Base-by-base conservation (phyloP, 495 filamentous ascomycete species). In the Penicillium fimorum region DNA sequence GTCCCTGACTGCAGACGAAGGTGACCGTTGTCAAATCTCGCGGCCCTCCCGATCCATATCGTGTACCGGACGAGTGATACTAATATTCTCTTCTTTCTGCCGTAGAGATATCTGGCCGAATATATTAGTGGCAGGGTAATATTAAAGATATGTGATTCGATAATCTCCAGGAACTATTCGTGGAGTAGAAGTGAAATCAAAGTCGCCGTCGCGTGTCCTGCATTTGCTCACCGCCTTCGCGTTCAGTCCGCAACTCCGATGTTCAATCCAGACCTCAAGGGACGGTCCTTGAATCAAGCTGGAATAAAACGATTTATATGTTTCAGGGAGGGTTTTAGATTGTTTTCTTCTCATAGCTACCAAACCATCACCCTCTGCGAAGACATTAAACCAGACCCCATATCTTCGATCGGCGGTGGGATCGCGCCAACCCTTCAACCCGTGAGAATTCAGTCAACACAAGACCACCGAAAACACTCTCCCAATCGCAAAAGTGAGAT, bases 211-310 rank as follows among this genome's bases (percentile, higher is more conserved):
- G 49, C 49, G 35, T 51, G 47, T 38, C 29, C 5, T 18, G 55
- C 15, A 43, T 22, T n/a, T 32, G 3, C 41, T 54, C 50, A 59
- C 57, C 57, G 57, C 57, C 57, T 44, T 44, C 24, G 50, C n/a
- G 25, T 17, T 22, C 41, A 32, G 35, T 41, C 51, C 51, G 51
- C 51, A 53, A 53, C 51, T 53, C 51, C 51, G 51, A 53, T 35
- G 41, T 53, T 37, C 38, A 50, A 10, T 18, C 24, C 15, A 41
- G 35, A 29, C 45, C 11, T 46, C 24, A 29, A 51, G 33, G 35
- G 22, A n/a, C 35, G 9, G 24, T 18, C 35, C 41, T 24, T n/a
- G 15, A 25, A 29, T 13, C 12, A 45, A 22, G 41, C 40, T 32
- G 3, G 18, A 45, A 25, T 24, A 29, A 15, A 13, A 15, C 12